phyloP scores from a whole-genome alignment of 2,329 filamentous ascomycete species.

The Fonsecaea pedrosoi region DNA sequence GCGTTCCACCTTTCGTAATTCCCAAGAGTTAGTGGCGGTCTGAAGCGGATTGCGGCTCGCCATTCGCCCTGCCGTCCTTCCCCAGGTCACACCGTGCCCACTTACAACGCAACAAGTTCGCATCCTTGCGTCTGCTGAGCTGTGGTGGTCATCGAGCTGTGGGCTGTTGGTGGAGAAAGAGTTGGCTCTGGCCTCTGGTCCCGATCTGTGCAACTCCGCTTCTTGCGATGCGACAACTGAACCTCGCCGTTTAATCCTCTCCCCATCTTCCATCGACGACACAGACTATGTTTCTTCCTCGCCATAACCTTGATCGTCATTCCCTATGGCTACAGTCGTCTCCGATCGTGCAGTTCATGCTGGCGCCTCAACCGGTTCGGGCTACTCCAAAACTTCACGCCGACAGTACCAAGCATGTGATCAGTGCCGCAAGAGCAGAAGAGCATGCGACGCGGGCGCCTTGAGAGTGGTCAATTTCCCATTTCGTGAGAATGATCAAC shows the following conservation, averaged over 20 bases:
- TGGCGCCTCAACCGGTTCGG: constrained; percentile 7
- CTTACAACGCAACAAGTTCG: constrained; percentile 17
- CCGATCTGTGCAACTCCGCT: constrained; percentile 23
- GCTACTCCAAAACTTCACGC: constrained; percentile 39
- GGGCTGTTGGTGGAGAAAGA: constrained; percentile 14
- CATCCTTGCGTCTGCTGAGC: constrained; percentile 13
- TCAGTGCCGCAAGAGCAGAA: constrained; percentile 32
- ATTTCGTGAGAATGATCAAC: constrained; percentile 24
- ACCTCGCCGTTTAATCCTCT: constrained; percentile 9
- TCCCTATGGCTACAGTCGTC: constrained; percentile 4
- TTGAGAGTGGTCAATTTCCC: constrained; percentile 31
- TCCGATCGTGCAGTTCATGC: neutral
- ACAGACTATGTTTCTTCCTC: neutral
- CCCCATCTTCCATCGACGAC: neutral
- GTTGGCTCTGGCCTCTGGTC: constrained; percentile 12
- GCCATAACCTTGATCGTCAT: neutral
- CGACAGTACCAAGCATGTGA: constrained; percentile 50
- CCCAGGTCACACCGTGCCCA: constrained; percentile 8
- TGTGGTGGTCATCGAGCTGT: neutral
- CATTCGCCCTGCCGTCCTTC: constrained; percentile 11
- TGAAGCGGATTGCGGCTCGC: constrained; percentile 5
- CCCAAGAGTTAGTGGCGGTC: constrained; percentile 17
- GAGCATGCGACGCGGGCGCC: constrained; percentile 33
- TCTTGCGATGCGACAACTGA: constrained; percentile 18
- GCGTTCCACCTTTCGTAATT: constrained; percentile 12